phyloP scores from a whole-genome alignment of 2,329 filamentous ascomycete species.

The Cladosporium sp. region DNA sequence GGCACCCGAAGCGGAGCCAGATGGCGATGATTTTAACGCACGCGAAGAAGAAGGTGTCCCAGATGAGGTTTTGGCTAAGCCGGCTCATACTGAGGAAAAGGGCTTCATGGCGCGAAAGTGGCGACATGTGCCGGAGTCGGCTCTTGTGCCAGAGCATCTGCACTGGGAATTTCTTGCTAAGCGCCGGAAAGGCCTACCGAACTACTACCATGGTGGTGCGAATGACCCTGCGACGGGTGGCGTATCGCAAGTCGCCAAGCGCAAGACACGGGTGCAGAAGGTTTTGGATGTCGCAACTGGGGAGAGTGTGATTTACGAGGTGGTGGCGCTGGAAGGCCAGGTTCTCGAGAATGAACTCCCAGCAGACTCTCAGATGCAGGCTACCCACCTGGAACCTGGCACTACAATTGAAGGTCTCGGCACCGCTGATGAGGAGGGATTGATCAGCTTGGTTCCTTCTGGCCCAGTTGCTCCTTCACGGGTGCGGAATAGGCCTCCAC shows the following conservation, averaged over 20 bases:
- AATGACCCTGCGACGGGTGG: conserved; percentile 35
- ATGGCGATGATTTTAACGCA: conserved; percentile 44
- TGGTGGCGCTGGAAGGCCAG: conserved; percentile 78
- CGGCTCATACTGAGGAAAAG: conserved; percentile 34
- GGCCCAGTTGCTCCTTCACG: conserved; percentile 43
- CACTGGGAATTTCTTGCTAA: conserved; percentile 58
- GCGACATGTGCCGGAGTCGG: conserved; percentile 56
- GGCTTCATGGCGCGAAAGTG: conserved; percentile 61
- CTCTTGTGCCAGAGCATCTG: conserved; percentile 60
- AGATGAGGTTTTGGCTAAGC: conserved; percentile 42
- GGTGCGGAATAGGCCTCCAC: conserved; percentile 69
- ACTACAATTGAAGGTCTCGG: conserved; percentile 61
- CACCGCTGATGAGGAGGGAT: conserved; percentile 62
- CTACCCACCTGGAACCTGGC: conserved; percentile 55
- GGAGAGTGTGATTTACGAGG: conserved; percentile 80
- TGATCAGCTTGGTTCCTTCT: conserved; percentile 48
- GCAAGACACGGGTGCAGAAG: conserved; percentile 77
- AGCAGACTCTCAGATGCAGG: conserved; percentile 49
- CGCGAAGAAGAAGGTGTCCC: conserved; percentile 45
- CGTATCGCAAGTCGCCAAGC: conserved; percentile 49
- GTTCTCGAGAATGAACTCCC: conserved; percentile 79
- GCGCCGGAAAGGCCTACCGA: conserved; percentile 59
- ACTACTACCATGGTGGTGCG: conserved; percentile 45
- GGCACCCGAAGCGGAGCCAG: conserved; percentile 57
- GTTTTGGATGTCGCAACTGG: conserved; percentile 69